Evolutionary conservation across 208 protist species (phyloP).

Genomic region (Hexamita inflata): DNA sequence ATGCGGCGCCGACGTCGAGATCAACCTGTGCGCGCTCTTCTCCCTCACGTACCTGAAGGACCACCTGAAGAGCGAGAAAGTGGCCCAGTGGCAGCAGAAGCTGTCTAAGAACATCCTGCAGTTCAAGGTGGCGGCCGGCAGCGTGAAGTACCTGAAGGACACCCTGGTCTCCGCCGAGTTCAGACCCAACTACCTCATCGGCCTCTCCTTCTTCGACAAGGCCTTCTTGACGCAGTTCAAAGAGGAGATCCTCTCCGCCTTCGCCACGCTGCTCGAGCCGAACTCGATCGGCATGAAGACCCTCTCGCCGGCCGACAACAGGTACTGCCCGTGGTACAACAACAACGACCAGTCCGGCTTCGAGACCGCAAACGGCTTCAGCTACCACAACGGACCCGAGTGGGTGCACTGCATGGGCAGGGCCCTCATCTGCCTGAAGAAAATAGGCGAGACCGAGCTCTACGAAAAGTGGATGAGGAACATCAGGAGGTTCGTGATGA

Average conservation of each 20-base stretch:
- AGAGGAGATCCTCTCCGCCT: not conserved
- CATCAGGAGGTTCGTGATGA: not conserved
- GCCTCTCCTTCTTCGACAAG: constrained; percentile 9
- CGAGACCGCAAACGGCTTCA: constrained; percentile 49
- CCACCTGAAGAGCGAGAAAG: not conserved
- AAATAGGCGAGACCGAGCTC: not conserved
- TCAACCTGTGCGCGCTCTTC: constrained; percentile 25
- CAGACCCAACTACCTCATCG: constrained; percentile 23
- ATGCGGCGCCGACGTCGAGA: constrained; percentile 56
- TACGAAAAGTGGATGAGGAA: not conserved
- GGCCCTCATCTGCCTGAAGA: not conserved
- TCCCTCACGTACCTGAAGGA: not conserved
- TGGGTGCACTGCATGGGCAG: constrained; percentile 13
- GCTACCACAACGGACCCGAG: constrained; percentile 60
- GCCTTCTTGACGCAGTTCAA: constrained; percentile 26
- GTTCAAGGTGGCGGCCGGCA: not conserved
- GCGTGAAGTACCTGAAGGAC: not conserved
- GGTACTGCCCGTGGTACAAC: constrained; percentile 50
- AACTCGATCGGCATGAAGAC: constrained; percentile 55
- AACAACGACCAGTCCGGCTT: constrained; percentile 44
- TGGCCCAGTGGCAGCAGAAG: not conserved
- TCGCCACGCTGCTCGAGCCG: not conserved
- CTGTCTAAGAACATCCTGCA: not conserved
- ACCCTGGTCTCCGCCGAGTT: not conserved
- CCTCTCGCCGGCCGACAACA: constrained; percentile 48